A percentile compares a stretch with the other conserved stretches of the same genome.
These are phyloP conservation scores for Russula olivacea DNA, from an alignment of 768 basidiomycete genomes.

Conservation along the genomic window DNA sequence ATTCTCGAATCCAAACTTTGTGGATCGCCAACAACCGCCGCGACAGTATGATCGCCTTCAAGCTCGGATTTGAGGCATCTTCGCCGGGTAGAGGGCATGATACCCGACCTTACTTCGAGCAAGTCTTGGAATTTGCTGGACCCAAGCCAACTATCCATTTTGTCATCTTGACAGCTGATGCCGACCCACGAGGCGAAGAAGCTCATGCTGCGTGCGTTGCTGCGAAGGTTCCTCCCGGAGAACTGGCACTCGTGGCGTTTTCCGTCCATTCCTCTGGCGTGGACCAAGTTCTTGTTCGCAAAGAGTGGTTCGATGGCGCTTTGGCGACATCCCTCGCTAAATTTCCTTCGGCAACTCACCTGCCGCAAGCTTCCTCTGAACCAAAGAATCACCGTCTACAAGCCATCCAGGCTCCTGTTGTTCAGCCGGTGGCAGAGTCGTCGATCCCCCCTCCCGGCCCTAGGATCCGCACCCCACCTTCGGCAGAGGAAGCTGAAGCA, in stretches of 20 bases:
- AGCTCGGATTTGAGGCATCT: constrained; percentile 58
- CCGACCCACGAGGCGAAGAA: constrained; percentile 76
- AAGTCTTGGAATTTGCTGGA: constrained; percentile 76
- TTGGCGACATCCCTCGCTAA: constrained; percentile 51
- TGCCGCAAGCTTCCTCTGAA: constrained; percentile 27
- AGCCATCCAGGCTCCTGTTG: constrained; percentile 20
- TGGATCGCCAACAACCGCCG: constrained; percentile 85
- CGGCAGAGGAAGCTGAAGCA: constrained; percentile 61
- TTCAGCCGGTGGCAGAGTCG: constrained; percentile 23
- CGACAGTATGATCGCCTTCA: constrained; percentile 78
- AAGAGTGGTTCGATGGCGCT: constrained; percentile 79
- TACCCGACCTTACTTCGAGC: constrained; percentile 62
- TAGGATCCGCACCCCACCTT: constrained; percentile 61
- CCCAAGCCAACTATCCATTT: constrained; percentile 86
- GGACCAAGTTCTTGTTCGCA: constrained; percentile 80
- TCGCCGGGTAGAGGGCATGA: constrained; percentile 57
- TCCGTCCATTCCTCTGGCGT: constrained; percentile 88
- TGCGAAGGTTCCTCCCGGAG: constrained; percentile 68
- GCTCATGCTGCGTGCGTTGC: constrained; percentile 80
- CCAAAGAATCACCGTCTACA: constrained; percentile 25
- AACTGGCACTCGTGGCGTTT: constrained; percentile 78
- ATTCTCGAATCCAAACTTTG: constrained; percentile 76
- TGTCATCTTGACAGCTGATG: constrained; percentile 79
- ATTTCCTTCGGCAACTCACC: constrained; percentile 45
- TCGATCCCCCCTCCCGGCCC: constrained; percentile 27